Conservation (phyloP, 1,139 yeast genomes). For the Kodamaea sp. region DNA sequence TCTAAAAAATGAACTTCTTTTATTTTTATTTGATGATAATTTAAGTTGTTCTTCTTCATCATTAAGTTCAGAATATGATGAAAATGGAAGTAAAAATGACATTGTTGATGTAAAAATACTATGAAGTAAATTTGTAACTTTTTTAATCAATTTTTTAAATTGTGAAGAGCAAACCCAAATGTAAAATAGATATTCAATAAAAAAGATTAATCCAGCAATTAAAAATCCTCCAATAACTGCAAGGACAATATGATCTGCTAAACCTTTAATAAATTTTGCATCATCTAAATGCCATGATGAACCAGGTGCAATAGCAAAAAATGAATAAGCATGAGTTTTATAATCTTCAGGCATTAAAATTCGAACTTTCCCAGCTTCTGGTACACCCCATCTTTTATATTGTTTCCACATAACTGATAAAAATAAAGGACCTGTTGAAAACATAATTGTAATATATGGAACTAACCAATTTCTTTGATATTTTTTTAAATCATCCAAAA, state of each 20-base stretch:
- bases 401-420: conserved; percentile 84
- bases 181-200: conserved; percentile 61
- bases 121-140: conserved; percentile 8
- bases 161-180: conserved; percentile 36
- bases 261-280: conserved; percentile 66
- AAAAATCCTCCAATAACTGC: conserved; percentile 68
- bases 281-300: conserved; percentile 90
- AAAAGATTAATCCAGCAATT: conserved; percentile 54
- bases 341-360: conserved; percentile 71
- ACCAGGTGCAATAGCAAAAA: conserved; percentile 71
- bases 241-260: conserved; percentile 66
- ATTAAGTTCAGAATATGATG: no score
- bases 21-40: no score
- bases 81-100: no score
- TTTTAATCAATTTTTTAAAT: conserved; percentile 26
- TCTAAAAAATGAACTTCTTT: no score
- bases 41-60: no score
- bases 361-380: conserved; percentile 59
- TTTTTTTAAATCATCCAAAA: conserved; percentile 56
- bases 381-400: conserved; percentile 74
- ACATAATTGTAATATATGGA: conserved; percentile 91
- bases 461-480: conserved; percentile 74
- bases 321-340: conserved; percentile 54
- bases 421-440: conserved; percentile 88
- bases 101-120: no score